phyloP scores from a whole-genome alignment of 148 eudicot species.

The Polygonum maritimum region DNA sequence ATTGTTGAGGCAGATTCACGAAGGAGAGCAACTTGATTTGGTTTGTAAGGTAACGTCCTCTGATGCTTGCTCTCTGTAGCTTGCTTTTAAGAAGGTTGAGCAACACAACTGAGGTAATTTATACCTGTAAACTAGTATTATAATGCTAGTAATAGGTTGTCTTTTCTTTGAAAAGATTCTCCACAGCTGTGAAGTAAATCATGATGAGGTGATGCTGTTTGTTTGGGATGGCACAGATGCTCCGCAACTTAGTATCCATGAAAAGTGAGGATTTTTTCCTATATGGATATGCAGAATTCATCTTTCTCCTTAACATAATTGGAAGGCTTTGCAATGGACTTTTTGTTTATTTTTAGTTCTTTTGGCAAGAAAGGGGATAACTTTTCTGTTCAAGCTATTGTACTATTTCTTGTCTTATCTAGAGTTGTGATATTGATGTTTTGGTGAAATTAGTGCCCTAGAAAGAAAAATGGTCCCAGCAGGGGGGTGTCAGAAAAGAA shows the following conservation, averaged over 20 bases:
- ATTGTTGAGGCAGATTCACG: slow-evolving; percentile 42
- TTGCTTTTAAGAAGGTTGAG: not conserved
- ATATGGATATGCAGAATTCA: not conserved
- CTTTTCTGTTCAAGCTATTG: not conserved
- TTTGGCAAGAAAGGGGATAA: not conserved
- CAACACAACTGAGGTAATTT: not conserved
- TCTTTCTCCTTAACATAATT: not conserved
- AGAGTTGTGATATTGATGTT: not conserved
- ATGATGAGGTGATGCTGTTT: slow-evolving; percentile 56
- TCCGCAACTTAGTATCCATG: slow-evolving; percentile 37
- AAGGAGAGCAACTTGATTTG: slow-evolving; percentile 41
- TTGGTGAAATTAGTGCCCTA: not conserved
- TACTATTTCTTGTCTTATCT: not conserved
- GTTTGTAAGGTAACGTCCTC: slow-evolving; percentile 56
- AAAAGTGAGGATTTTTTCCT: slow-evolving; percentile 39
- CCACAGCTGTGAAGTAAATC: slow-evolving; percentile 39
- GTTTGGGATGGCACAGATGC: slow-evolving; percentile 96
- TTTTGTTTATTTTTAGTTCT: not conserved
- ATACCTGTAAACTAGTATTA: not conserved
- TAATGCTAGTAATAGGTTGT: not conserved
- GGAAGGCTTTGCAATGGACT: not conserved
- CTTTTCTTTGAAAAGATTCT: slow-evolving; percentile 34
- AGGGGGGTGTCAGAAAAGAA: not conserved
- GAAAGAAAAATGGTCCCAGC: not conserved
- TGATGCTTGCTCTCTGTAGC: not conserved